Conservation (phyloP, 129 eudicot genomes). For the Centaurea solstitialis region DNA sequence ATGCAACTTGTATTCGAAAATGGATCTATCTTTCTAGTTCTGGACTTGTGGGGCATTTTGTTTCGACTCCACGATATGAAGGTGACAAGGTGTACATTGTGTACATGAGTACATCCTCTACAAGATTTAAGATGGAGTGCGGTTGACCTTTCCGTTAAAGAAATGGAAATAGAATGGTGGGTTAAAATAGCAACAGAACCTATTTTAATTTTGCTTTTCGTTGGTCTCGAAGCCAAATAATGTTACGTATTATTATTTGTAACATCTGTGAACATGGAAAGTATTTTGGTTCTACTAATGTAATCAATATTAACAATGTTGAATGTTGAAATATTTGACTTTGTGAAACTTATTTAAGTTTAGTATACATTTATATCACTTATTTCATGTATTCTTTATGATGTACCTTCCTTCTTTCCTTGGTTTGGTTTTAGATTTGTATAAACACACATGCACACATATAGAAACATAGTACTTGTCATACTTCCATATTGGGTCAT, state of each 20-base stretch:
- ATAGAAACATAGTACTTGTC: not conserved
- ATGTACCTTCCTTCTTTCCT: not conserved
- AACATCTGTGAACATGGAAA: not conserved
- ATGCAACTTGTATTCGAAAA: not conserved
- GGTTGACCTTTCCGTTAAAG: not conserved
- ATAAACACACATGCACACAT: not conserved
- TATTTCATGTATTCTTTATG: not conserved
- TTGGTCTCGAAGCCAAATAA: not conserved
- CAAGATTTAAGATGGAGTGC: not conserved
- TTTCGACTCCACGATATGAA: not conserved
- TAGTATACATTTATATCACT: not conserved
- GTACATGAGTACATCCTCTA: not conserved
- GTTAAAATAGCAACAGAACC: not conserved
- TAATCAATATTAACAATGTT: not conserved
- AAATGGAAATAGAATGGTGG: not conserved
- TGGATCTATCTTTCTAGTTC: not conserved
- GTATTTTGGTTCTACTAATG: not conserved
- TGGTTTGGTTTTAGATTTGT: not conserved
- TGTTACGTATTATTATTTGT: not conserved
- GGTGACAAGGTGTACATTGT: not conserved
- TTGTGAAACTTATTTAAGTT: not conserved
- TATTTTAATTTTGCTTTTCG: not conserved
- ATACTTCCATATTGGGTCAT: not conserved
- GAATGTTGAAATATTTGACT: not conserved
- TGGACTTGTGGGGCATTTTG: not conserved